Conservation (phyloP, 1,284 basidiomycete genomes). For the Agroathelia rolfsii region DNA sequence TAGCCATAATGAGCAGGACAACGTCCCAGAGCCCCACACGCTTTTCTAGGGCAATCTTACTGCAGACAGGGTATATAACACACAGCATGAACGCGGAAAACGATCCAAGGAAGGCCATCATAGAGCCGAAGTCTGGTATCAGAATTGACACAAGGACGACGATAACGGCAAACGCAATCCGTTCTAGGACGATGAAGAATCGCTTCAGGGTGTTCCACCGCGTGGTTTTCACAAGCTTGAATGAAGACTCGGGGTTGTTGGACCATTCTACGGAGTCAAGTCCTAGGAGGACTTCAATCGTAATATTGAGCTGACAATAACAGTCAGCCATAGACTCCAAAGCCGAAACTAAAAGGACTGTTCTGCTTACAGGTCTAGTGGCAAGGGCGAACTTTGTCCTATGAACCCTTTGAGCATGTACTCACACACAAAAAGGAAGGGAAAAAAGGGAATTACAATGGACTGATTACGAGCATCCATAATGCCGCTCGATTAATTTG, state of each 20-base stretch:
- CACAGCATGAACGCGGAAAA: slow-evolving; percentile 82
- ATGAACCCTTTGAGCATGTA: slow-evolving; percentile 5
- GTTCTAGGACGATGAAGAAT: slow-evolving; percentile 45
- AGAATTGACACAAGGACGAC: slow-evolving; percentile 67
- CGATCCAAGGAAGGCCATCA: slow-evolving; percentile 87
- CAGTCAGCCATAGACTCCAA: too few relatives aligned
- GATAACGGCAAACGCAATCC: slow-evolving; percentile 47
- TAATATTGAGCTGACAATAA: slow-evolving; percentile 58
- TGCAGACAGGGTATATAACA: slow-evolving; percentile 69
- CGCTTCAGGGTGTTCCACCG: slow-evolving; percentile 33
- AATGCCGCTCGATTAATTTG: slow-evolving; percentile 70
- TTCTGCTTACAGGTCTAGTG: slow-evolving; percentile 71
- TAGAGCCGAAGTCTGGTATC: slow-evolving; percentile 77
- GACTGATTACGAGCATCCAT: slow-evolving; percentile 86
- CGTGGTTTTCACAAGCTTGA: slow-evolving; percentile 32
- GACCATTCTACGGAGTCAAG: too few relatives aligned
- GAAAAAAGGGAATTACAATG: slow-evolving; percentile 41
- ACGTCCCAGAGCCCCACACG: slow-evolving; percentile 43
- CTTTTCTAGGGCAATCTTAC: slow-evolving; percentile 47
- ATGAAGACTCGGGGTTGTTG: slow-evolving; percentile 20
- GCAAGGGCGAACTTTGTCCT: slow-evolving; percentile 85
- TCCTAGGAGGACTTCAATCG: slow-evolving; percentile 67
- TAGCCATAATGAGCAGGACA: slow-evolving; percentile 42
- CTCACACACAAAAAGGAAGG: slow-evolving; percentile 2
- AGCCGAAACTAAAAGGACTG: background rate